These are phyloP conservation scores for Raddia distichophylla DNA, from an alignment of 176 grass and related monocot genomes.

Conservation along the genomic window DNA sequence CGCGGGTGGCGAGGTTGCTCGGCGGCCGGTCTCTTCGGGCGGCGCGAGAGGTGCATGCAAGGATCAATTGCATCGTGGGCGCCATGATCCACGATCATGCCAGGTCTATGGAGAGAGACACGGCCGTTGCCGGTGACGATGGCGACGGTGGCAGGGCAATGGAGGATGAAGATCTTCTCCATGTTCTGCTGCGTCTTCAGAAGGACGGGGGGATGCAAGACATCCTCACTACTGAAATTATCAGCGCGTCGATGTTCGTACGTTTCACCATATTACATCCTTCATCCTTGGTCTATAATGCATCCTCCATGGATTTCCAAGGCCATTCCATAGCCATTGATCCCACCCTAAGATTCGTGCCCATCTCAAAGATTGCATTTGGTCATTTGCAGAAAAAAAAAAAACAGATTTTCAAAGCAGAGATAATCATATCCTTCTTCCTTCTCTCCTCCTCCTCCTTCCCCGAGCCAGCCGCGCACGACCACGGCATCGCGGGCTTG, in stretches of 20 bases:
- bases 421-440: too few species aligned
- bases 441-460: too few species aligned
- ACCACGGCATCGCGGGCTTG: too few species aligned
- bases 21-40: not conserved
- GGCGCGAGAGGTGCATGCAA: not conserved
- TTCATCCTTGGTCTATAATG: too few species aligned
- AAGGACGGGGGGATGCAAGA: not conserved
- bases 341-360: too few species aligned
- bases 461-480: too few species aligned
- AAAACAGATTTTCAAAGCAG: too few species aligned
- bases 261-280: not conserved
- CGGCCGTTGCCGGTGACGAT: not conserved
- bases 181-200: not conserved
- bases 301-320: too few species aligned
- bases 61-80: constrained; percentile 1
- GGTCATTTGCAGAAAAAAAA: too few species aligned
- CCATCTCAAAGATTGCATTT: too few species aligned
- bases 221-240: not conserved
- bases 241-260: not conserved
- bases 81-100: constrained; percentile 9
- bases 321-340: too few species aligned
- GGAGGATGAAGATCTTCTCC: not conserved
- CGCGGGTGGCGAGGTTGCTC: not conserved
- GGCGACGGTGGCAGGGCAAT: not conserved
- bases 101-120: not conserved